These are phyloP conservation scores for Eucalyptus sp. DNA, from an alignment of 345 rosid genomes.

Conservation along the genomic window DNA sequence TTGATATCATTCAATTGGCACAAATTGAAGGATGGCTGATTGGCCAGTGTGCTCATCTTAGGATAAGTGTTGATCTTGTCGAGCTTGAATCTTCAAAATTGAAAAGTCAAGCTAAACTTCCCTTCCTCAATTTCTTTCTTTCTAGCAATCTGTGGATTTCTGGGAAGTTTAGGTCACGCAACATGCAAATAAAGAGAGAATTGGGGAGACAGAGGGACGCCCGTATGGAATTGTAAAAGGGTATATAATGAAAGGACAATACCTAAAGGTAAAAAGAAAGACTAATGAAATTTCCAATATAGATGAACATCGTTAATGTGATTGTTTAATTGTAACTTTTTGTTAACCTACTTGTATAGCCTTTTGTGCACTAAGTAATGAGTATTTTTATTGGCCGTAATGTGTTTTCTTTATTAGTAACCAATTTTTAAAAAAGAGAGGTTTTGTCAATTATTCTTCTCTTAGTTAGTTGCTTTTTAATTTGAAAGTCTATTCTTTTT, in stretches of 20 bases:
- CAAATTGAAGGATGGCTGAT: not conserved
- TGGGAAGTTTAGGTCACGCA: too few species aligned
- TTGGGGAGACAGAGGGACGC: too few species aligned
- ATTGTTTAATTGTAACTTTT: too few species aligned
- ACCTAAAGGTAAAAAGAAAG: not conserved
- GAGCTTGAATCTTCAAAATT: not conserved
- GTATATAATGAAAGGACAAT: not conserved
- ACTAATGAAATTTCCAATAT: not conserved
- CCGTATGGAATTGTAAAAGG: not conserved
- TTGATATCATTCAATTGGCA: too few species aligned
- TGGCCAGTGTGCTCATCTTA: not conserved
- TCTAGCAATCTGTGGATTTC: too few species aligned
- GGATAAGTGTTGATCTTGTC: not conserved
- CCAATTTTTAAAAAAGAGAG: rapidly evolving
- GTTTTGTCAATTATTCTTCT: too few species aligned
- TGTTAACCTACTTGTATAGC: too few species aligned
- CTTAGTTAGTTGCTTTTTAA: too few species aligned
- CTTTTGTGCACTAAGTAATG: rapidly evolving
- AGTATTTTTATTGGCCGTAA: too few species aligned
- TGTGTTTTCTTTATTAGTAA: too few species aligned
- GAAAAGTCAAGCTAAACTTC: not conserved
- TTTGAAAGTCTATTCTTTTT: too few species aligned
- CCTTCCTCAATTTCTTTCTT: not conserved
- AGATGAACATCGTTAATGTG: not conserved
- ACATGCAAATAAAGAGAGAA: too few species aligned